Conservation (phyloP, 495 filamentous ascomycete genomes). For the Podospora pseudocomata region DNA sequence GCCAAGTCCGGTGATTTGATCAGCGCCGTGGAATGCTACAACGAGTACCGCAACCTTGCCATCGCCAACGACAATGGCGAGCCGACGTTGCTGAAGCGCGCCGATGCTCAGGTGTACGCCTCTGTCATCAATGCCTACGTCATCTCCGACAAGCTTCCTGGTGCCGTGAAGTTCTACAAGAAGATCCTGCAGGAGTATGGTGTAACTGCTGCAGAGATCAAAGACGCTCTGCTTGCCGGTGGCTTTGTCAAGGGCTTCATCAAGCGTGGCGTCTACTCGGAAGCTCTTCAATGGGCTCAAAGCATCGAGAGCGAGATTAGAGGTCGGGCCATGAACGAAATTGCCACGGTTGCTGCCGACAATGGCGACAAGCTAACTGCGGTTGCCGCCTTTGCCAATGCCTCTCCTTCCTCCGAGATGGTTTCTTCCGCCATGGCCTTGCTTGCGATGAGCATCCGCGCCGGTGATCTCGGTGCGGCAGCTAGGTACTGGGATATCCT, state of each 20-base stretch:
- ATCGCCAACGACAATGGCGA: conserved; percentile 75
- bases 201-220: conserved; percentile 52
- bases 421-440: conserved; percentile 72
- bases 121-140: conserved; percentile 84
- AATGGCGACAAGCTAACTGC: conserved; percentile 67
- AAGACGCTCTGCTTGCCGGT: conserved; percentile 63
- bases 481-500: conserved; percentile 73
- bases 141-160: conserved; percentile 68
- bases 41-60: conserved; percentile 83
- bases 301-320: conserved; percentile 39
- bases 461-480: conserved; percentile 70
- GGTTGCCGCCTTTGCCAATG: conserved; percentile 58
- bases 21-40: conserved; percentile 92
- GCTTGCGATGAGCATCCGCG: conserved; percentile 77
- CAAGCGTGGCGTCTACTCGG: conserved; percentile 56
- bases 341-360: conserved; percentile 68
- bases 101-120: conserved; percentile 82
- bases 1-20: conserved; percentile 71
- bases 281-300: conserved; percentile 65
- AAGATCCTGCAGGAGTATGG: conserved; percentile 65
- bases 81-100: conserved; percentile 63
- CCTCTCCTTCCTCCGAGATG: conserved; percentile 50
- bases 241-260: conserved; percentile 73
- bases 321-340: conserved; percentile 38
- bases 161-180: conserved; percentile 76